A percentile compares a stretch with the other conserved stretches of the same genome.
phyloP scores from a whole-genome alignment of 331 rosid genomes.

The Malus hybrid region DNA sequence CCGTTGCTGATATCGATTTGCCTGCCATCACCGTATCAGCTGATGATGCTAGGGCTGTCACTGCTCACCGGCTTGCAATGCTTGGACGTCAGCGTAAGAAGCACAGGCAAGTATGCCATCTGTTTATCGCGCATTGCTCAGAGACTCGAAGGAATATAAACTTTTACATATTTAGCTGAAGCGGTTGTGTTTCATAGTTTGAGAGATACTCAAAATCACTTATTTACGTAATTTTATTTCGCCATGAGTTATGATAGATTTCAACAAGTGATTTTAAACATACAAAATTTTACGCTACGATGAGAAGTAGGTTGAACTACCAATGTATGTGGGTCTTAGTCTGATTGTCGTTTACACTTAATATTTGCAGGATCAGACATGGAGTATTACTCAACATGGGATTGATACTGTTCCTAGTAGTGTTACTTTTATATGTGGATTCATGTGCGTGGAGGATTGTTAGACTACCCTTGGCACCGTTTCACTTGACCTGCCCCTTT shows the following conservation, averaged over 20 bases:
- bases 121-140: background rate
- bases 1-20: constrained; percentile 61
- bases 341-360: constrained; percentile 8
- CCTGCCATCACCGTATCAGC: constrained; percentile 48
- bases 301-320: background rate
- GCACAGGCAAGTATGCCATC: constrained; percentile 53
- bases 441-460: constrained; percentile 93
- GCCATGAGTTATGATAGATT: background rate
- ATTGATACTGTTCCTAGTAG: constrained; percentile 44
- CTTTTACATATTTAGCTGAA: background rate
- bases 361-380: constrained; percentile 54
- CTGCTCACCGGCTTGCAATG: constrained; percentile 63
- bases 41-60: constrained; percentile 49
- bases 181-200: background rate
- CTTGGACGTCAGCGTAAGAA: constrained; percentile 53
- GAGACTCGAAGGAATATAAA: background rate
- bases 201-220: background rate
- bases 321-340: background rate
- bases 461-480: constrained; percentile 67
- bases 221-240: too few species aligned
- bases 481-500: constrained; percentile 83
- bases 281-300: background rate
- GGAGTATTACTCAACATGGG: constrained; percentile 58
- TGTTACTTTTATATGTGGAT: constrained; percentile 70
- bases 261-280: too few species aligned